Conservation (phyloP, 1,284 basidiomycete genomes). For the Megacollybia platyphylla region DNA sequence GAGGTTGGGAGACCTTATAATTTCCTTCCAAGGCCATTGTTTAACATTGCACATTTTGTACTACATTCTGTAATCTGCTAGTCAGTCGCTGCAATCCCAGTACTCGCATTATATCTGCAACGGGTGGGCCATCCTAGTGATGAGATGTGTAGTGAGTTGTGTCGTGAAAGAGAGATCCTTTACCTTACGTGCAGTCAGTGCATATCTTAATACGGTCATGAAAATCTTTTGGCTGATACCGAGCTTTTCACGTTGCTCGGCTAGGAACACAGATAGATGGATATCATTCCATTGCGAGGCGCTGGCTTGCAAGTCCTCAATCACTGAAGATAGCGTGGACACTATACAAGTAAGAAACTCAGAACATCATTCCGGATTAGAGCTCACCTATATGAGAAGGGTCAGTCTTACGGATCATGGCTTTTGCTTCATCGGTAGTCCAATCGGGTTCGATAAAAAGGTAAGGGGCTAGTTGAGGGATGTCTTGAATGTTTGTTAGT, state of each 20-base stretch:
- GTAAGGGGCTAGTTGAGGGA: slow-evolving; percentile 55
- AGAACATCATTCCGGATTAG: not conserved
- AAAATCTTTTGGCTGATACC: slow-evolving; percentile 38
- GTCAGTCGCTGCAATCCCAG: slow-evolving; percentile 15
- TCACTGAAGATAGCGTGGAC: slow-evolving; percentile 8
- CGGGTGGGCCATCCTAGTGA: slow-evolving; percentile 27
- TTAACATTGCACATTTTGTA: not conserved
- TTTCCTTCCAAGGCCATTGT: not conserved
- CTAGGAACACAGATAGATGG: slow-evolving; percentile 28
- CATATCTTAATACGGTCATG: slow-evolving; percentile 64
- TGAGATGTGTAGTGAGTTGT: not conserved
- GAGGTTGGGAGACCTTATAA: slow-evolving; percentile 86
- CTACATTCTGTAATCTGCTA: not conserved
- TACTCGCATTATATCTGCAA: slow-evolving; percentile 26
- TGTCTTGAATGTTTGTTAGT: slow-evolving; percentile 53
- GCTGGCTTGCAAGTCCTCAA: slow-evolving; percentile 11
- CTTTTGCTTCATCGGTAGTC: slow-evolving; percentile 35
- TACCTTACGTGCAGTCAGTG: slow-evolving; percentile 73
- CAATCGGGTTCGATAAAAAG: slow-evolving; percentile 66
- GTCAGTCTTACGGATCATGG: slow-evolving; percentile 37
- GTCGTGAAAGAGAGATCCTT: slow-evolving; percentile 10
- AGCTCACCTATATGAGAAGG: slow-evolving; percentile 28
- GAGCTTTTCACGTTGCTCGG: slow-evolving; percentile 28
- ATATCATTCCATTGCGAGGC: slow-evolving; percentile 19
- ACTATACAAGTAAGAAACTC: not conserved